Percentiles rank a stretch among this genome's conserved stretches.
phyloP scores from a whole-genome alignment of 2,329 filamentous ascomycete species.

The Aspergillus aculeatus region DNA sequence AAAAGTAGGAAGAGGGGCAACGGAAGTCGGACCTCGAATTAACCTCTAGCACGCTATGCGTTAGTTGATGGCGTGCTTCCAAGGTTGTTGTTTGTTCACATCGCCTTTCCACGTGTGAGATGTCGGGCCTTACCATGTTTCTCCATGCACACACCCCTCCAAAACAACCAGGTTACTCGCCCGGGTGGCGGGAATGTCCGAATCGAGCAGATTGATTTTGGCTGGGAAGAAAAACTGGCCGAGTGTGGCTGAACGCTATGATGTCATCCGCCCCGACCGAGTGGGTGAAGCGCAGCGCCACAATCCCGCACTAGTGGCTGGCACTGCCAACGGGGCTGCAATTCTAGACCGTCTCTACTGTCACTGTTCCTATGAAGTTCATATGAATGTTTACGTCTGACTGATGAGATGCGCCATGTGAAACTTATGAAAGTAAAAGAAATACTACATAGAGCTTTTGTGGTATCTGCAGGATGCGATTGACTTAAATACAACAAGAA shows the following conservation, averaged over 20 bases:
- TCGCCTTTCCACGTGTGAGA: not conserved
- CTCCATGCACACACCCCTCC: no score
- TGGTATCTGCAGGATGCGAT: slow-evolving; percentile 17
- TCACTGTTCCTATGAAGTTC: not conserved
- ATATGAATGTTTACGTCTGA: not conserved
- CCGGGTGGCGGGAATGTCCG: no score
- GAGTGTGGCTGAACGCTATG: not conserved
- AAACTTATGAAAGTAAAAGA: not conserved
- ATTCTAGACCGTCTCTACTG: not conserved
- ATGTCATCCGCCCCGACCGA: not conserved
- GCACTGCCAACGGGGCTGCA: not conserved
- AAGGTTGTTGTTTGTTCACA: not conserved
- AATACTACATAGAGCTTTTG: slow-evolving; percentile 13
- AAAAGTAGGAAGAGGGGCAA: slow-evolving; percentile 7
- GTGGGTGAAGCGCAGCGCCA: not conserved
- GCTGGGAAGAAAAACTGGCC: no score
- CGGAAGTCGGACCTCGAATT: slow-evolving; percentile 3
- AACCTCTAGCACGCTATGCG: slow-evolving; percentile 16
- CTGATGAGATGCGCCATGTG: not conserved
- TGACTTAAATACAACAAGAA: slow-evolving; percentile 4
- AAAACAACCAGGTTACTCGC: no score
- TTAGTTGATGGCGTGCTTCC: slow-evolving; percentile 15
- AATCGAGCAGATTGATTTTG: no score
- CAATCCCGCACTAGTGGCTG: not conserved
- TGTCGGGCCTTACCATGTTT: no score